Conservation (phyloP, 2,329 filamentous ascomycete species). For the Coniochaeta hoffmannii region DNA sequence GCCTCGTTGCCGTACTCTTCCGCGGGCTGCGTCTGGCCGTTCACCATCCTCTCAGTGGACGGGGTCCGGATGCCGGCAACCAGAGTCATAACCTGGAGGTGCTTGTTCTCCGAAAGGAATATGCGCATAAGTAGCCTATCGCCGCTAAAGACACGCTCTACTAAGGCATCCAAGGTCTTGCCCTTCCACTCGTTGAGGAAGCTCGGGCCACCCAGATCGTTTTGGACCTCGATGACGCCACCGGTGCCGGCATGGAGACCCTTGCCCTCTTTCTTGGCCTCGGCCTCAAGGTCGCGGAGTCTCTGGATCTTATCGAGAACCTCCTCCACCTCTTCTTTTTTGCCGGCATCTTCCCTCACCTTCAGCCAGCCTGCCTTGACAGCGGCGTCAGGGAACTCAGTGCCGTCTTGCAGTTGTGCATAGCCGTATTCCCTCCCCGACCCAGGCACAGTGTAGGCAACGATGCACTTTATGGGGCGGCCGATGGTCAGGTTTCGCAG, state of each 20-base stretch:
- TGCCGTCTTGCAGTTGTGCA: slow-evolving; percentile 68
- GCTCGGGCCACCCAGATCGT: slow-evolving; percentile 72
- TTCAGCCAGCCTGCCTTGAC: slow-evolving; percentile 89
- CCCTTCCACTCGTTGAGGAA: slow-evolving; percentile 83
- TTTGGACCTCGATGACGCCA: slow-evolving; percentile 66
- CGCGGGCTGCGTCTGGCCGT: slow-evolving; percentile 72
- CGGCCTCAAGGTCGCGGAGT: slow-evolving; percentile 67
- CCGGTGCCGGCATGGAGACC: slow-evolving; percentile 69
- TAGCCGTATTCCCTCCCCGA: slow-evolving; percentile 83
- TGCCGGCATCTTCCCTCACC: slow-evolving; percentile 87
- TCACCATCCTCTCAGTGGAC: slow-evolving; percentile 78
- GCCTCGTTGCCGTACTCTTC: slow-evolving; percentile 90
- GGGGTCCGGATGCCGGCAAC: slow-evolving; percentile 85
- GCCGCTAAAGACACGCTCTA: slow-evolving; percentile 86
- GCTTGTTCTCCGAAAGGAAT: slow-evolving; percentile 71
- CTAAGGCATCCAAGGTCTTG: slow-evolving; percentile 72
- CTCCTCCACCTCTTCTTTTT: slow-evolving; percentile 80
- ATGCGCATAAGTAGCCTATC: slow-evolving; percentile 84
- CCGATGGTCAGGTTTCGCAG: slow-evolving; percentile 78
- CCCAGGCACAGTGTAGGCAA: slow-evolving; percentile 81
- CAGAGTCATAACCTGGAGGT: slow-evolving; percentile 81
- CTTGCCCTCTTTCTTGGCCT: slow-evolving; percentile 70
- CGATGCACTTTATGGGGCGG: slow-evolving; percentile 76
- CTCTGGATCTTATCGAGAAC: slow-evolving; percentile 64
- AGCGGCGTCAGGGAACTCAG: slow-evolving; percentile 70